Percentiles rank a stretch among this genome's conserved stretches.
These are phyloP conservation scores for Graphium sp. DNA, from an alignment of 2,329 filamentous ascomycete species.

Conservation along the genomic window DNA sequence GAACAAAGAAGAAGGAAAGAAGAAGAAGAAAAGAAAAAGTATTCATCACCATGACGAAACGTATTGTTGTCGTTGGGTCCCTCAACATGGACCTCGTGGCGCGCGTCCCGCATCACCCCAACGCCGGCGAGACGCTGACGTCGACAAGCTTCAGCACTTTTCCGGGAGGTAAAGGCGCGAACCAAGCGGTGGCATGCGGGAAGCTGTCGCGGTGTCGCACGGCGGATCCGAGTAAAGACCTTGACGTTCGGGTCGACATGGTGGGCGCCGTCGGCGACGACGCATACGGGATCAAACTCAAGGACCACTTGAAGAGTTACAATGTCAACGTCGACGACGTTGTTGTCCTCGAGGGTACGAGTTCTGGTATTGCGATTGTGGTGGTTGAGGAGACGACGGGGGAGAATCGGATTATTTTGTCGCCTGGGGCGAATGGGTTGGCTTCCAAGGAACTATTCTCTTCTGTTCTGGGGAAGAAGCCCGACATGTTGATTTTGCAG, in stretches of 20 bases:
- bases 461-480: conserved; percentile 17
- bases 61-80: conserved; percentile 52
- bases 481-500: conserved; percentile 41
- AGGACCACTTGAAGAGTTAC: conserved; percentile 24
- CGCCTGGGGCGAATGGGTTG: conserved; percentile 32
- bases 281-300: conserved; percentile 28
- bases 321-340: conserved; percentile 28
- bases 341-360: conserved; percentile 16
- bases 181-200: conserved; percentile 54
- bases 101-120: conserved; percentile 47
- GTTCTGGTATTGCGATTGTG: conserved; percentile 40
- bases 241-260: conserved; percentile 29
- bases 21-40: no score
- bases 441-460: conserved; percentile 1
- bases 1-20: no score
- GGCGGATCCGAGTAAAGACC: no score
- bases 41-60: no score
- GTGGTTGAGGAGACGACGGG: conserved; percentile 35
- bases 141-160: conserved; percentile 31
- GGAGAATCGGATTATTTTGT: conserved; percentile 41
- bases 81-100: conserved; percentile 61
- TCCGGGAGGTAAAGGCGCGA: conserved; percentile 55
- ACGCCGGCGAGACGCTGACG: conserved; percentile 52
- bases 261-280: conserved; percentile 39
- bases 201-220: no score